Evolutionary conservation across 2,329 filamentous ascomycete species (phyloP), one percentile per base, ranked within the genome.

Genomic region (Daldinia eschscholtzii): DNA sequence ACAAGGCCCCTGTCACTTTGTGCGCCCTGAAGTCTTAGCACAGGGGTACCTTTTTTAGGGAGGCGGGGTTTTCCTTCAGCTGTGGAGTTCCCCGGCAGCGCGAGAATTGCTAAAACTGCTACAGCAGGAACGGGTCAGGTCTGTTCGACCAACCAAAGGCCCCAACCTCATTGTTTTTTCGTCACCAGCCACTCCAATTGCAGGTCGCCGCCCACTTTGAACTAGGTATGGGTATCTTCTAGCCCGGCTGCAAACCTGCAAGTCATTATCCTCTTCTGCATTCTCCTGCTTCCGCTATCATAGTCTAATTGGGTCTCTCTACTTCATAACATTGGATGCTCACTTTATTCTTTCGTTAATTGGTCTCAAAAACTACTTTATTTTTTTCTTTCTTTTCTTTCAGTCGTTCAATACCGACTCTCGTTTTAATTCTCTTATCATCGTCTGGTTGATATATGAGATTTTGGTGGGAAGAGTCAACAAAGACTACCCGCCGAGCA

Each of bases 111-210:
- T 52, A 52, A 7, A 33, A 52, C 26, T 57, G 37, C 53, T 55
- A 39, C 52, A 55, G 30, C 52, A 55, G 52, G 30, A 55, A 26
- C 52, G 33, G 52, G 30, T 26, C 30, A 55, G 18, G 33, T 13
- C n/a, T 55, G n/a, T 55, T 55, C 10, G 33, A 37, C 52, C 52
- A 55, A 55, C 52, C 37, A 39, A 42, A 72, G 66, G 15, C 15
- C 59, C 70, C 70, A 72, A 72, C 70, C 70, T 72, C 71, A 71
- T 70, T 71, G 57, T 73, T 73, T 71, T 70, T 71, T 70, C 70
- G 63, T 73, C 71, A 72, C 71, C 71, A 73, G 71, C 71, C 71
- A 73, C 71, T 71, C 63, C 61, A 70, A 70, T 71, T 57, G 46
- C 50, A 57, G 13, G n/a, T 13, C 20, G 20, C 20, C 50, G 56